Evolutionary conservation across 2,329 filamentous ascomycete genomes (phyloP), one percentile per base, ranked within the genome.

Genomic region (Aspergillus candidus): DNA sequence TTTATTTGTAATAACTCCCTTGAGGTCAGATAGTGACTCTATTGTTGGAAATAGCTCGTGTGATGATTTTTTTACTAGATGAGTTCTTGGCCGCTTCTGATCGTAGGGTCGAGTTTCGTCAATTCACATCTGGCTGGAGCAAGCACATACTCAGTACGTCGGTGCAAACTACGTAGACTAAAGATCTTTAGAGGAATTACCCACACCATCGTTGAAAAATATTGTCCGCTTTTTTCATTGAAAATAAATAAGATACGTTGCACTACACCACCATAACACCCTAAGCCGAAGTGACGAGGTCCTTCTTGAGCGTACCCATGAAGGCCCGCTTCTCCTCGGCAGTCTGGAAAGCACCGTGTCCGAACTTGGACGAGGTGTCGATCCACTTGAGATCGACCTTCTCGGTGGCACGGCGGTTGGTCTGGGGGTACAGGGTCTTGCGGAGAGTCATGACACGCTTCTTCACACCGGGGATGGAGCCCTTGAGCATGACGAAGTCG

Each of bases 301-400:
- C 93, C 88, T 97, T 98, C 89, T 98, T 98, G 87, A 98, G 88
- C 48, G 89, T 94, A 78, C 93, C 93, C 76, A 95, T 74, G 82
- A 88, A 93, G 72, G 88, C 83, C 78, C 86, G 88, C 89, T 98
- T 98, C 86, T 98, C 93, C 69, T 87, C 86, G 59, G 85, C 79
- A 56, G 93, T 98, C 82, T 98, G 93, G 88, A 94, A 98, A 68
- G 89, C 91, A 83, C 93, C 93, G 80, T 98, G 93, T 76, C 93
- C 93, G 75, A 98, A 98, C 82, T 98, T 94, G 78, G 90, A 96
- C 53, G 90, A 96, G 65, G 93, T 98, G 70, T 98, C 93, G 86
- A 98, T 98, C 93, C 93, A 98, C 79, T 98, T 98, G 79, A 98
- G 87, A 70, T 91, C 88, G 73, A 97, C 87, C 88, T 98, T 97